These are phyloP conservation scores for Paramarasmius palmivorus DNA, from an alignment of 1,284 basidiomycete species.

Conservation along the genomic window DNA sequence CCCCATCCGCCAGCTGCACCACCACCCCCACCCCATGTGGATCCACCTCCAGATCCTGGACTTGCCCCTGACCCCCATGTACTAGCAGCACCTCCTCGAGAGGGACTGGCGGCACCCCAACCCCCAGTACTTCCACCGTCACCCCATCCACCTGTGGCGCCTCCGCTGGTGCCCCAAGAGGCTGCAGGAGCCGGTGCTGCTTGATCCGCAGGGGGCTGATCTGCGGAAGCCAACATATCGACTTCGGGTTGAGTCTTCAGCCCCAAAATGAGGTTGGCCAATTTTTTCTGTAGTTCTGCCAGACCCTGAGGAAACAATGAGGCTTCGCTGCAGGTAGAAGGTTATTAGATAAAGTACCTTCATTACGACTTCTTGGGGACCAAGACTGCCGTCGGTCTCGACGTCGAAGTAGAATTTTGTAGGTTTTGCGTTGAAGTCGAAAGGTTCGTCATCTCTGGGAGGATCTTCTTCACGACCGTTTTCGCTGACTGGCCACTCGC, in stretches of 20 bases:
- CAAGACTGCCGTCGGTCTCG: slow-evolving; percentile 88
- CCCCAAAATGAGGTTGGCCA: slow-evolving; percentile 78
- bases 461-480: slow-evolving; percentile 85
- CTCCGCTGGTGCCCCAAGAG: slow-evolving; percentile 7
- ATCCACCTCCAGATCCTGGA: slow-evolving; percentile 8
- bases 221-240: slow-evolving; percentile 36
- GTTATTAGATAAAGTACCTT: slow-evolving; percentile 56
- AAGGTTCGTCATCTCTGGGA: slow-evolving; percentile 76
- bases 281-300: slow-evolving; percentile 77
- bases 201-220: slow-evolving; percentile 21
- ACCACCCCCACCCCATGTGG: slow-evolving; percentile 2
- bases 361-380: slow-evolving; percentile 87
- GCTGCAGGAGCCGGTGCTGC: slow-evolving; percentile 20
- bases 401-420: slow-evolving; percentile 90
- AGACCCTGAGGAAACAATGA: slow-evolving; percentile 56
- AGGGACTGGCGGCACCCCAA: slow-evolving; percentile 29
- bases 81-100: slow-evolving; percentile 20
- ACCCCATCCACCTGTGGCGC: slow-evolving; percentile 26
- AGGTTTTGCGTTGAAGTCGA: slow-evolving; percentile 87
- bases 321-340: no score
- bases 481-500: slow-evolving; percentile 82
- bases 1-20: slow-evolving; percentile 37
- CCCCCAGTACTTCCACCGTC: slow-evolving; percentile 25
- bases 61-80: slow-evolving; percentile 24
- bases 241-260: slow-evolving; percentile 66